Base-by-base conservation (phyloP, 129 eudicot genomes). In the Escallonia herrerae region DNA sequence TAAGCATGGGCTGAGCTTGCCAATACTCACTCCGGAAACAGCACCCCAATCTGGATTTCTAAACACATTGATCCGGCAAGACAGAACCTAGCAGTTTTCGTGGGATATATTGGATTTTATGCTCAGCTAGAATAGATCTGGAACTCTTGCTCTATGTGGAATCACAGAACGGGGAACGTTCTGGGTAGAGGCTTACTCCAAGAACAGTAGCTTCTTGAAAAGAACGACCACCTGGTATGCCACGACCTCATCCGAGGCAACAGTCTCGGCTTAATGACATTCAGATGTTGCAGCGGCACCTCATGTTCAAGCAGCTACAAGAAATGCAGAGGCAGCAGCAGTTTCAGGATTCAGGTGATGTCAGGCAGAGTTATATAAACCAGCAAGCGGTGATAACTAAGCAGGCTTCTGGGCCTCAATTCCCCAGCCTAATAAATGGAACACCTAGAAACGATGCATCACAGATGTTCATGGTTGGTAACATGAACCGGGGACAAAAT, bases 231-330 rank as follows among this genome's bases (percentile, higher is more conserved):
- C 70, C 50, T 64, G 70, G 66, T 63, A 67, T 80, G 65, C 72
- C 60, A 44, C 74, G 42, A 64, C 68, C 84, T 57, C 68, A 80
- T 44, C 43, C 59, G 66, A 58, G 68, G 76, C 64, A 78, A 52
- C 60, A 62, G 75, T 65, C 65, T 67, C 69, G 66, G 59, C 60
- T 81, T 64, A 58, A 57, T 73, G 78, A 87, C 62, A 83, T 71
- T 62, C 81, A 76, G 74, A 84, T 84, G 91, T 78, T 88, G 84
- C 96, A 88, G 78, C 84, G 91, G 69, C 91, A 88, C 58, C 77
- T 85, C 37, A 84, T 88, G 84, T 66, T 82, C 72, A 88, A 80
- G 77, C 78, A 88, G 76, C 60, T 80, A 69, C 87, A 88, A 70
- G 91, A 82, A 80, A 66, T 76, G 67, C 83, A 81, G 76, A 73